These are phyloP conservation scores for Hemisphaericaspora lyxosophila DNA, from an alignment of 1,139 yeast genomes.

Conservation along the genomic window DNA sequence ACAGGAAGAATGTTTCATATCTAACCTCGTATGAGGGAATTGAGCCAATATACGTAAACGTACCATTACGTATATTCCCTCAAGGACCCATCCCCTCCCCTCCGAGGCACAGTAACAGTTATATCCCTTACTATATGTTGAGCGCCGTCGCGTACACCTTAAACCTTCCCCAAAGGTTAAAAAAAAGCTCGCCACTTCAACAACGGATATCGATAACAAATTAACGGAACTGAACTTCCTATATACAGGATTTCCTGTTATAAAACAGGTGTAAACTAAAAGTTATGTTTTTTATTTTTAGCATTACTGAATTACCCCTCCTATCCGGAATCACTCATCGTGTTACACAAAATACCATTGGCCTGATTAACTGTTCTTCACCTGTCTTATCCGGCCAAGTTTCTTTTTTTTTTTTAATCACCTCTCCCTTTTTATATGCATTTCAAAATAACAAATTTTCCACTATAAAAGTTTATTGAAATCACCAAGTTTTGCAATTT, in stretches of 20 bases:
- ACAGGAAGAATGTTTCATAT: too few relatives aligned
- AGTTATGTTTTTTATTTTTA: not conserved
- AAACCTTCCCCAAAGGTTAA: too few relatives aligned
- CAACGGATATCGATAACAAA: not conserved
- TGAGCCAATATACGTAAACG: too few relatives aligned
- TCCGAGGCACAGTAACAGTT: too few relatives aligned
- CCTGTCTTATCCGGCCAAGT: slow-evolving; percentile 3
- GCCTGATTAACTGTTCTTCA: not conserved
- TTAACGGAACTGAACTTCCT: not conserved
- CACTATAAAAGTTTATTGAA: not conserved
- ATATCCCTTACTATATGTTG: too few relatives aligned
- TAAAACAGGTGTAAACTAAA: not conserved
- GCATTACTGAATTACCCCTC: not conserved
- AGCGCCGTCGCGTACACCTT: too few relatives aligned
- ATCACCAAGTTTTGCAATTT: not conserved
- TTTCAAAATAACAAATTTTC: slow-evolving; percentile 1
- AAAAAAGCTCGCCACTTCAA: not conserved
- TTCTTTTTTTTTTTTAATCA: slow-evolving; percentile 1
- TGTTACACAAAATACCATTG: slow-evolving; percentile 1
- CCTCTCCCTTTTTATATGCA: slow-evolving; percentile 1
- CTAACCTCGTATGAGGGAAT: not conserved
- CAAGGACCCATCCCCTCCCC: not conserved
- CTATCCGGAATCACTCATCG: not conserved
- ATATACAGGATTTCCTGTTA: not conserved
- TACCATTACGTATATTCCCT: too few relatives aligned